Evolutionary conservation across 2,329 filamentous ascomycete genomes (phyloP), one percentile per base, ranked within the genome.

Genomic region (Akanthomyces muscarius): DNA sequence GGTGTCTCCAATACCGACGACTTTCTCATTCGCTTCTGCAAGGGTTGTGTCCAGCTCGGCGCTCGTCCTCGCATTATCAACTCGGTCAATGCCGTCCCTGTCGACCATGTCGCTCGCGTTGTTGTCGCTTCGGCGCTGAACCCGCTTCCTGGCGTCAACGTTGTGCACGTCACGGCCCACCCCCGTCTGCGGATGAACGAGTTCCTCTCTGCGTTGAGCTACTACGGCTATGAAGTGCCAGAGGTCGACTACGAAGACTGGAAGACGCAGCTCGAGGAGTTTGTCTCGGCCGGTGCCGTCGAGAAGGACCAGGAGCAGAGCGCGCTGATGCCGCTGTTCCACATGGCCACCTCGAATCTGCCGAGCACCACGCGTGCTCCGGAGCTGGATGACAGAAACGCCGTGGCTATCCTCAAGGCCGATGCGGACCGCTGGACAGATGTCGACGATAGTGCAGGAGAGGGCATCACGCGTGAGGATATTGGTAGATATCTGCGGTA

Each of bases 61-160:
- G 81, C 82, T 3, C 83, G 91, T 0, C 94, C 93, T 1, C 83
- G 85, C 68, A 96, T 97, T 68, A 76, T 81, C 73, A 98, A 97
- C 78, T 91, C 91, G 0, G 86, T 97, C 75, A 98, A 97, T 78
- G 86, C 89, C 74, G 90, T 97, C 0, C 93, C 94, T 0, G 92
- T 97, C 30, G 86, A 87, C 66, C 91, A 96, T 68, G 92, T 97
- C 42, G 85, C 89, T 1, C 83, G 86, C n/a, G 85, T 96, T 8
- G 89, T 96, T 30, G 86, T 92, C 21, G 91, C 92, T 0, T 81
- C 88, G 5, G 83, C 86, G 0, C 81, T 96, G 69, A 83, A 88
- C 70, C 87, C 87, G 0, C 81, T 86, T 0, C 67, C 71, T 4
- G 72, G 72, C 4, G 73, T 81, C 3, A 79, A 83, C 64, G 90